phyloP scores from a whole-genome alignment of 129 eudicot species.

The Cynara cardunculus region DNA sequence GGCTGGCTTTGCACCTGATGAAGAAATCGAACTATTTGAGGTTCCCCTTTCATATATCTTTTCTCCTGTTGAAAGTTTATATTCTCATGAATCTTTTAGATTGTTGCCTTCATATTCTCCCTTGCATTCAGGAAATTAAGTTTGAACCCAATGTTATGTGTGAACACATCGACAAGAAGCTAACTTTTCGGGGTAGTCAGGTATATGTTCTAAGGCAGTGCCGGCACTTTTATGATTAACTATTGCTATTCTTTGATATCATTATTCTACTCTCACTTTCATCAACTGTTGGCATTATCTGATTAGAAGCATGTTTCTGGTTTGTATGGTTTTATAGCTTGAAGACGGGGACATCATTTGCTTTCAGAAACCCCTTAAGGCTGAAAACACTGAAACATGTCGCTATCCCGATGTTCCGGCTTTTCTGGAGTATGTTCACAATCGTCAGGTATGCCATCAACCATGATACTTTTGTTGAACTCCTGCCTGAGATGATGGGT shows the following conservation, averaged over 20 bases:
- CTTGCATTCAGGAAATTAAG: constrained; percentile 62
- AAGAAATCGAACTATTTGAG: constrained; percentile 85
- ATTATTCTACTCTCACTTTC: not conserved
- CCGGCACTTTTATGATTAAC: not conserved
- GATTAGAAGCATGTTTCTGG: not conserved
- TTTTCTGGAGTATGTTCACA: constrained; percentile 70
- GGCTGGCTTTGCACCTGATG: constrained; percentile 82
- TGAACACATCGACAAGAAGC: constrained; percentile 65
- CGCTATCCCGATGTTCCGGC: constrained; percentile 84
- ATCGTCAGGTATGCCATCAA: constrained; percentile 61
- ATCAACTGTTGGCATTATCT: not conserved
- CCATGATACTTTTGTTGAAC: not conserved
- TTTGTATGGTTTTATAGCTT: constrained; percentile 41
- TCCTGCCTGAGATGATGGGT: not conserved
- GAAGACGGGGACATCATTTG: constrained; percentile 95
- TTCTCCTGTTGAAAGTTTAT: not conserved
- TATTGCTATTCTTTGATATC: not conserved
- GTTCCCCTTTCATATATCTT: constrained; percentile 23
- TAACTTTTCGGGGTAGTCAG: constrained; percentile 66
- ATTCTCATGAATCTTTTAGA: not conserved
- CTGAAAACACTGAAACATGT: constrained; percentile 41
- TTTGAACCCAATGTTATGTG: constrained; percentile 79
- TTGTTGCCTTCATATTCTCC: not conserved
- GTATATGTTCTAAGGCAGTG: constrained; percentile 28
- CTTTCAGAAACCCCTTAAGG: constrained; percentile 58